phyloP scores from a whole-genome alignment of 768 basidiomycete species.

The Termitomyces eurrhizus region DNA sequence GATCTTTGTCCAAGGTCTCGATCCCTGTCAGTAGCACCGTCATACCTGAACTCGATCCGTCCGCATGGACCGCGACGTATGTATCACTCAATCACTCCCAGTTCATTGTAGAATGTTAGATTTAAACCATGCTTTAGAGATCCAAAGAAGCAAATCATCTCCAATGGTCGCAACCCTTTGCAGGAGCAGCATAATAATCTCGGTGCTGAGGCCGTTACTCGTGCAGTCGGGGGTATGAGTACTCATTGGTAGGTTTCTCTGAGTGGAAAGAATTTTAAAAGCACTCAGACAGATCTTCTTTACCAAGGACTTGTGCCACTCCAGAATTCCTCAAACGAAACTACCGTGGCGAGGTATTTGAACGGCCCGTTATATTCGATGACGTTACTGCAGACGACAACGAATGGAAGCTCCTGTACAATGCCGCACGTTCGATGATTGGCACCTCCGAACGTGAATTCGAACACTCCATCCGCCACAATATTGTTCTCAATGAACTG shows the following conservation, averaged over 20 bases:
- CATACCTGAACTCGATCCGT: neutral
- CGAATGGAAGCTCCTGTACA: neutral
- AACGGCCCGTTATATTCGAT: neutral
- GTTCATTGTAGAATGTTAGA: too few relatives aligned
- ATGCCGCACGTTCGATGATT: neutral
- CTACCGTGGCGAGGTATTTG: neutral
- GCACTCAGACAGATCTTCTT: neutral
- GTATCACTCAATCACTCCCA: too few relatives aligned
- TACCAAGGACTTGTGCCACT: neutral
- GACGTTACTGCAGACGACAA: neutral
- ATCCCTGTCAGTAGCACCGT: neutral
- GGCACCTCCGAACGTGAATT: neutral
- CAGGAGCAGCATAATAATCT: conserved; percentile 4
- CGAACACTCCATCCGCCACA: neutral
- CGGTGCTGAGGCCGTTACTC: neutral
- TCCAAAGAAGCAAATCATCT: neutral
- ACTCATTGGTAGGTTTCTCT: conserved; percentile 4
- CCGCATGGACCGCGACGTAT: neutral
- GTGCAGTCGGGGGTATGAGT: conserved; percentile 7
- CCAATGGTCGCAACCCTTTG: neutral
- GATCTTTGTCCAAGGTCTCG: neutral
- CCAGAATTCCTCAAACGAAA: neutral
- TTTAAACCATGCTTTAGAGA: neutral
- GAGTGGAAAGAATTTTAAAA: neutral
- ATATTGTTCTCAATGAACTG: neutral